phyloP scores from a whole-genome alignment of 345 rosid species.

The Camelina hispida region DNA sequence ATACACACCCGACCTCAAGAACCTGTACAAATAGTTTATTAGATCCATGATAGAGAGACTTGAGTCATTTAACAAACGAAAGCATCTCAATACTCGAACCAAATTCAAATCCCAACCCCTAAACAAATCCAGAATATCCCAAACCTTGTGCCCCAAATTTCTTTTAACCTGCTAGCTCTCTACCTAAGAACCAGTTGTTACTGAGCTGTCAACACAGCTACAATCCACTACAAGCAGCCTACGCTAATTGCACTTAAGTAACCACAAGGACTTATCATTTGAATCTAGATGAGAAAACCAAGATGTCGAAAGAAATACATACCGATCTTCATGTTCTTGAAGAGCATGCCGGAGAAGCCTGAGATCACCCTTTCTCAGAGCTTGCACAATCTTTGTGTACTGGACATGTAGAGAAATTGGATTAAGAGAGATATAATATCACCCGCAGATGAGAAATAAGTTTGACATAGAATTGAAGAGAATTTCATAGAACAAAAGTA shows the following conservation, averaged over 20 bases:
- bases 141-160: not conserved
- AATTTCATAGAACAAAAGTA: slow-evolving; percentile 10
- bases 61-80: slow-evolving; percentile 1
- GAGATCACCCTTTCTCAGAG: slow-evolving; percentile 84
- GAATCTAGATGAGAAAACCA: slow-evolving; percentile 11
- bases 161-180: slow-evolving; percentile 14
- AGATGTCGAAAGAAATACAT: slow-evolving; percentile 36
- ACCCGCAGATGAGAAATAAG: not conserved
- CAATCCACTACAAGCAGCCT: slow-evolving; percentile 16
- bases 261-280: slow-evolving; percentile 16
- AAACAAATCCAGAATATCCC: not conserved
- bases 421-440: not conserved
- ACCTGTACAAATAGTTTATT: slow-evolving; percentile 47
- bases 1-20: slow-evolving; percentile 92
- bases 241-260: slow-evolving; percentile 18
- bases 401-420: slow-evolving; percentile 46
- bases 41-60: not conserved
- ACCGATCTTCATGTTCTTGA: slow-evolving; percentile 88
- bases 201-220: slow-evolving; percentile 18
- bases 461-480: not conserved
- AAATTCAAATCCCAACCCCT: not conserved
- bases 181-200: not conserved
- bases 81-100: not conserved
- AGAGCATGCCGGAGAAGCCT: slow-evolving; percentile 86
- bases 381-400: slow-evolving; percentile 75